A percentile compares a stretch with the other conserved stretches of the same genome.
These are phyloP conservation scores for Tuber magnatum DNA, from an alignment of 495 filamentous ascomycete species.

Conservation along the genomic window DNA sequence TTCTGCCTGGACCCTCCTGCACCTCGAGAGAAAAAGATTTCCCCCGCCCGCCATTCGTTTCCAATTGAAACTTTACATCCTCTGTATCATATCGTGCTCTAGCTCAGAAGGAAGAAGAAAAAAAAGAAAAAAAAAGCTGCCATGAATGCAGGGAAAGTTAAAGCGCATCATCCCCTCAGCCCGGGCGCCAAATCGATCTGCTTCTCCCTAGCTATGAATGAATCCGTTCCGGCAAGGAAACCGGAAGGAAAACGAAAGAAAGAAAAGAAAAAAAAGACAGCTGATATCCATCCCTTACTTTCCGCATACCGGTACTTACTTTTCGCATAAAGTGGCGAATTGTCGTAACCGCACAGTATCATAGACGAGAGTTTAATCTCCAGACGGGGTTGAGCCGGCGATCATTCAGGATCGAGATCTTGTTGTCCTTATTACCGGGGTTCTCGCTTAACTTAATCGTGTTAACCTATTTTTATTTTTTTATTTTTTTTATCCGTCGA, in stretches of 20 bases:
- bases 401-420: neutral
- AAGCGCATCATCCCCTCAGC: neutral
- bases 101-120: neutral
- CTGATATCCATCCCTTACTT: neutral
- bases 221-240: too few species aligned
- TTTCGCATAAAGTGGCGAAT: neutral
- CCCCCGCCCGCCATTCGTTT: neutral
- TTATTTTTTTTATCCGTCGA: neutral
- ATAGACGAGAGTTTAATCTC: neutral
- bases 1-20: slow-evolving; percentile 1
- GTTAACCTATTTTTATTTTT: too few species aligned
- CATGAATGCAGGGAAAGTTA: neutral
- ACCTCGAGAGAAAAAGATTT: neutral
- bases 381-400: neutral
- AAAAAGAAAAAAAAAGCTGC: neutral
- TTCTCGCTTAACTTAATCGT: neutral
- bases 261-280: neutral
- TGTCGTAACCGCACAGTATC: too few species aligned
- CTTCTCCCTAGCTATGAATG: too few species aligned
- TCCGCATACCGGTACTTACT: too few species aligned
- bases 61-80: neutral
- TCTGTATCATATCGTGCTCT: too few species aligned
- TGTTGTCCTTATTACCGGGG: neutral
- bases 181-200: neutral
- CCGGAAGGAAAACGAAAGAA: too few species aligned